phyloP scores from a whole-genome alignment of 2,329 filamentous ascomycete species.

The Laburnicola sp. region DNA sequence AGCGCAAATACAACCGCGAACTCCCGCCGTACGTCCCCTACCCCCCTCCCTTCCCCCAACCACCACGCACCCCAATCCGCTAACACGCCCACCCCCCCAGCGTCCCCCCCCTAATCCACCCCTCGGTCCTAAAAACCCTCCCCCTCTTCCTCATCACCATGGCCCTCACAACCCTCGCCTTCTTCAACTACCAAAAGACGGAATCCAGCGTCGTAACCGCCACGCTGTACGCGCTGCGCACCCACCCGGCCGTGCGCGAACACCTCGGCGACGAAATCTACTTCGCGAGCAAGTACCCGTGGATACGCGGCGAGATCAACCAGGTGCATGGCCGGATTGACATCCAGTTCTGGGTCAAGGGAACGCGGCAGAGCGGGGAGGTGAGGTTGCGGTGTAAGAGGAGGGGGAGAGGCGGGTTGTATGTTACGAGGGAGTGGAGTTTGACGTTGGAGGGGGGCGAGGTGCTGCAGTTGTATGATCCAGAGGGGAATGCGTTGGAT shows the following conservation, averaged over 20 bases:
- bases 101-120: slow-evolving; percentile 40
- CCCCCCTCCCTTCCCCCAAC: neutral
- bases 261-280: slow-evolving; percentile 73
- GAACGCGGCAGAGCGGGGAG: slow-evolving; percentile 68
- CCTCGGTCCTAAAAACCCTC: slow-evolving; percentile 60
- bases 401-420: slow-evolving; percentile 68
- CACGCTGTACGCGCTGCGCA: slow-evolving; percentile 89
- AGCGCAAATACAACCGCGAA: slow-evolving; percentile 39
- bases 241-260: slow-evolving; percentile 71
- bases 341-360: slow-evolving; percentile 84
- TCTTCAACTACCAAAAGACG: slow-evolving; percentile 99
- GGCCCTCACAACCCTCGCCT: slow-evolving; percentile 72
- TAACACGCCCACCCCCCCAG: slow-evolving; percentile 22
- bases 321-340: slow-evolving; percentile 90
- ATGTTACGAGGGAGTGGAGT: slow-evolving; percentile 90
- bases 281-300: slow-evolving; percentile 53
- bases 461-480: slow-evolving; percentile 76
- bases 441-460: slow-evolving; percentile 68
- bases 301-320: slow-evolving; percentile 72
- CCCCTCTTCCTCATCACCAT: slow-evolving; percentile 79
- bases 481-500: slow-evolving; percentile 56
- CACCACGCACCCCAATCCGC: neutral
- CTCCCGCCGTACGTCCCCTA: slow-evolving; percentile 37
- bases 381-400: slow-evolving; percentile 82
- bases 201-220: slow-evolving; percentile 80